phyloP scores from a whole-genome alignment of 208 protist species.

The Acanthamoeba triangularis region DNA sequence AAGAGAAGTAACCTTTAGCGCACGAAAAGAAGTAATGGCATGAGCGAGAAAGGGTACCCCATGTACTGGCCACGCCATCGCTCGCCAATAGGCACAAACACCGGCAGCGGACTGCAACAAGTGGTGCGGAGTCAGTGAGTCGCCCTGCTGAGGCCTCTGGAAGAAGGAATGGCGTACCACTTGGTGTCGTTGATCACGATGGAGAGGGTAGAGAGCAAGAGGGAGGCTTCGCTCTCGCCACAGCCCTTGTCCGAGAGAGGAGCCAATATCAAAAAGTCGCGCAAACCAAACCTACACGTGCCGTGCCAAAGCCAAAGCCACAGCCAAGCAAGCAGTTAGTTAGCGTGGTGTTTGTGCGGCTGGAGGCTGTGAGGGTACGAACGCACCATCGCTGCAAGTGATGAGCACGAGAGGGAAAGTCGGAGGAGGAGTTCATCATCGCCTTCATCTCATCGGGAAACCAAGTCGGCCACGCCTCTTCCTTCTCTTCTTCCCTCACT shows the following conservation, averaged over 20 bases:
- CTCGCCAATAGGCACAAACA: slow-evolving; percentile 29
- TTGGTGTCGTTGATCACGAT: slow-evolving; percentile 49
- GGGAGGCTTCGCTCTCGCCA: background rate
- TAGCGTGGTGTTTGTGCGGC: background rate
- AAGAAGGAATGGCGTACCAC: too few relatives aligned
- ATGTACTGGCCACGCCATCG: slow-evolving; percentile 29
- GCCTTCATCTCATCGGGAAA: slow-evolving; percentile 40
- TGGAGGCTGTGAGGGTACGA: too few relatives aligned
- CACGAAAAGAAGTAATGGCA: too few relatives aligned
- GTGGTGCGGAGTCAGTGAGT: too few relatives aligned
- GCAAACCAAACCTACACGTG: slow-evolving; percentile 3
- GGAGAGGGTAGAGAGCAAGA: background rate
- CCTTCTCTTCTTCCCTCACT: background rate
- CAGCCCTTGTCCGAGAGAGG: slow-evolving; percentile 33
- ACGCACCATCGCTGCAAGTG: slow-evolving; percentile 40
- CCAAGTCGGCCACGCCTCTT: background rate
- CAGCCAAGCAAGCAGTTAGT: background rate
- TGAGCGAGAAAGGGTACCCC: too few relatives aligned
- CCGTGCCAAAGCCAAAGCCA: too few relatives aligned
- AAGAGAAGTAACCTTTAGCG: too few relatives aligned
- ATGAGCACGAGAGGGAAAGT: slow-evolving; percentile 58
- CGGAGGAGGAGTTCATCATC: slow-evolving; percentile 23
- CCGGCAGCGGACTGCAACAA: background rate
- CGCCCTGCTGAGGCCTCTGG: too few relatives aligned
- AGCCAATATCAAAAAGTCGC: slow-evolving; percentile 52